Base-by-base conservation (phyloP, 1,284 basidiomycete species). In the Sparassis latifolia region DNA sequence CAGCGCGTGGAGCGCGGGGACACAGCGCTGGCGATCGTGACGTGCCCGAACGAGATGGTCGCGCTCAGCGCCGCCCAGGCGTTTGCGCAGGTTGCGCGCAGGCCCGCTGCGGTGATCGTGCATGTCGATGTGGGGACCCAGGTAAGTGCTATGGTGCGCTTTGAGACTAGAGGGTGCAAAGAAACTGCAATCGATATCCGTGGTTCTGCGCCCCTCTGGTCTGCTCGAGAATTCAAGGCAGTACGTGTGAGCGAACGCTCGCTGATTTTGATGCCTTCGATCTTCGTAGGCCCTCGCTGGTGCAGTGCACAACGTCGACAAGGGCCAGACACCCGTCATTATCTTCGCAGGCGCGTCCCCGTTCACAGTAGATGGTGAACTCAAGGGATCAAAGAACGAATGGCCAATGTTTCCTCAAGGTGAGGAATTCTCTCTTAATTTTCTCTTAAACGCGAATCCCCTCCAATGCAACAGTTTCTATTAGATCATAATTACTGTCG, bases 121-220 rank as follows among this genome's bases (percentile, higher is more conserved):
- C 84, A 86, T 59, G 84, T 86, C 38, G 84, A 86, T 59, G 82
- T 85, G 37, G 84, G 84, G 1, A 86, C 84, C 0, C 83, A 85
- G 73, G 83, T 78, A 41, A 49, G 62, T 51, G 10, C 42, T 20
- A 6, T 33, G 20, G 20, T 20, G 20, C 20, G 20, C 20, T 20
- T 42, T 20, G 29, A 12, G 33, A 27, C 42, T 46, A 20, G 20
- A 20, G 20, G 20, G 20, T 20, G 20, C 20, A 20, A 20, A 20
- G 20, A 20, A 20, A 20, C 20, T 20, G 20, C 20, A 20, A 20
- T 20, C 20, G 20, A 20, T 20, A 20, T 20, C 20, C 20, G 20
- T 20, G 20, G 20, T 20, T 20, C 20, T 20, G 20, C 20, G 20
- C 20, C 20, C 20, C 20, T 20, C 20, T 20, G 20, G 20, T 20